Base-by-base conservation (phyloP, 176 grass and related monocot species). In the Microstegium vimineum region DNA sequence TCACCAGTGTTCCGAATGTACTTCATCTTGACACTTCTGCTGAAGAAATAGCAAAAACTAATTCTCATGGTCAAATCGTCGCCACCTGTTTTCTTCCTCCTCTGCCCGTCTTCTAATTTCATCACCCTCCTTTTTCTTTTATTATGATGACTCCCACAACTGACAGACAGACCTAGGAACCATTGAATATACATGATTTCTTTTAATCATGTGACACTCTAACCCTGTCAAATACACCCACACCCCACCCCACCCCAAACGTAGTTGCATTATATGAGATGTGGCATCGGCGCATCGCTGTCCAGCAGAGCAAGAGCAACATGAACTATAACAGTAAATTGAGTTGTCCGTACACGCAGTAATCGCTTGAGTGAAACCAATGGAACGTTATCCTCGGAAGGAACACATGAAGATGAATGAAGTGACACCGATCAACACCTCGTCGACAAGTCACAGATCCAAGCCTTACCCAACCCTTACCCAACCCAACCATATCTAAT, bases 381-480 rank as follows among this genome's bases (percentile, higher is more conserved):
- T 33, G 69, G 3, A 32, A 49, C 41, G 30, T 49, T 2, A 31
- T 37, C 40, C 20, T 74, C 9, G 6, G 26, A 70, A n/a, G n/a
- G n/a, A n/a, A 6, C 3, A 14, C 6, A n/a, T 59, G 54, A n/a
- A n/a, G n/a, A n/a, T n/a, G n/a, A n/a, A n/a, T n/a, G n/a, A 59
- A 34, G 2, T 59, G 38, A 20, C 64, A 52, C 8, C 4, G 13
- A 16, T 76, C 0, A 16, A 17, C 62, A 13, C 33, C 59, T 60
- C 45, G 35, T 46, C n/a, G 65, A 82, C 87, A 82, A 9, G 42
- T 85, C 67, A 47, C 4, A 57, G 4, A 22, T 27, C 65, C 64
- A 85, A 54, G 0, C 76, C 14, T 63, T n/a, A 63, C 25, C 27
- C 61, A 60, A 60, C 56, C 56, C 37, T 38, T 38, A 38, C 37